These are phyloP conservation scores for Stachybotrys elegans DNA, from an alignment of 2,329 filamentous ascomycete genomes.

Conservation along the genomic window DNA sequence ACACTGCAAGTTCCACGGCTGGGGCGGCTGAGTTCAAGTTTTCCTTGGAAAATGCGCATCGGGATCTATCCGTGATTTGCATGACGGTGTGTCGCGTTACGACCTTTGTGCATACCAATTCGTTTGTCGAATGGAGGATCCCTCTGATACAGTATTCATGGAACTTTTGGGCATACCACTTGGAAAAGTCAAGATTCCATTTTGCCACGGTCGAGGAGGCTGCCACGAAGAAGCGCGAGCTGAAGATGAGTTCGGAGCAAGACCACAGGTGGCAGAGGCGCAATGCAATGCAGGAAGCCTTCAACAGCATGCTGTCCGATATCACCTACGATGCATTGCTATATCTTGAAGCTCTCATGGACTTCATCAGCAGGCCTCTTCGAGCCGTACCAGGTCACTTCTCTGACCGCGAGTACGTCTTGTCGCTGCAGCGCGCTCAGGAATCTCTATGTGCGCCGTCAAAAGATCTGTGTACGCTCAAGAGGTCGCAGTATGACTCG, in stretches of 20 bases:
- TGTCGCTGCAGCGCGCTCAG: slow-evolving; percentile 1
- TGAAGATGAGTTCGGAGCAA: neutral
- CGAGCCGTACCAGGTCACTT: neutral
- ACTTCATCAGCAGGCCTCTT: slow-evolving; percentile 3
- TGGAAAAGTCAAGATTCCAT: neutral
- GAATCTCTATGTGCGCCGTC: neutral
- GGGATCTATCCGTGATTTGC: slow-evolving; percentile 1
- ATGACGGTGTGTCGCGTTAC: slow-evolving; percentile 1
- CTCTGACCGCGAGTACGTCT: slow-evolving; percentile 2
- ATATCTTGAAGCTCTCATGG: slow-evolving; percentile 3
- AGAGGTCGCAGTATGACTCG: neutral
- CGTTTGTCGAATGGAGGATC: neutral
- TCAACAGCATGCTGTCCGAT: neutral
- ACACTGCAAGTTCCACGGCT: neutral
- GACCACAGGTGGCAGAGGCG: neutral
- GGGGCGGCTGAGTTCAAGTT: slow-evolving; percentile 1
- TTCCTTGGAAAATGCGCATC: neutral
- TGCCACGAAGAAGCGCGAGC: neutral
- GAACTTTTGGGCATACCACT: slow-evolving; percentile 3
- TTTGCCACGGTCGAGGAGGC: slow-evolving; percentile 1
- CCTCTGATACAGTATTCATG: slow-evolving; percentile 1
- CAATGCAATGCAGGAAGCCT: neutral
- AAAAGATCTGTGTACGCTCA: slow-evolving; percentile 1
- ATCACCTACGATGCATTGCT: neutral
- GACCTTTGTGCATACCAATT: slow-evolving; percentile 2